phyloP scores from a whole-genome alignment of 345 rosid species.

The Isatis tinctoria region DNA sequence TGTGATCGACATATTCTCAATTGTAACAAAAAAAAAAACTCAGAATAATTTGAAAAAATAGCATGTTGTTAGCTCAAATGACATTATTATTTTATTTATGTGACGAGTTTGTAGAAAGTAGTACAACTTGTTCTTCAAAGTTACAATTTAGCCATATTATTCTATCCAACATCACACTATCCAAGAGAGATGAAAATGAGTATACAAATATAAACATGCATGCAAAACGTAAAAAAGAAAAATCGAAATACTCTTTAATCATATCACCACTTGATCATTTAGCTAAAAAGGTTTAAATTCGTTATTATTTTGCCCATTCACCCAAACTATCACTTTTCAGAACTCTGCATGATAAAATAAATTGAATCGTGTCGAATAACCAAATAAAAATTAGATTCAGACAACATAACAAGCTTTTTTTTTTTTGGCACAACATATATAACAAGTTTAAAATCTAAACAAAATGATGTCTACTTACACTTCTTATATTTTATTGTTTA shows the following conservation, averaged over 20 bases:
- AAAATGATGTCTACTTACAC: conserved; percentile 19
- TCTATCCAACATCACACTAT: not conserved
- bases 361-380: not conserved
- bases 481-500: not conserved
- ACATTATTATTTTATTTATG: not conserved
- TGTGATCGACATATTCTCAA: not conserved
- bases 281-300: not conserved
- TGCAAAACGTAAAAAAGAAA: not conserved
- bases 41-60: not conserved
- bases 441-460: not conserved
- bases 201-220: not conserved
- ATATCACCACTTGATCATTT: not conserved
- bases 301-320: not conserved
- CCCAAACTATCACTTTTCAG: not conserved
- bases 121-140: not conserved
- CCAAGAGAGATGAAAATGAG: not conserved
- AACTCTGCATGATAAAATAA: not conserved
- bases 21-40: not conserved
- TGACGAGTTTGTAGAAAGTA: not conserved
- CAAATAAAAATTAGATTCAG: not conserved
- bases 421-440: no score
- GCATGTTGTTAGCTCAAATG: not conserved
- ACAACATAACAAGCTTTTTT: no score
- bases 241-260: not conserved
- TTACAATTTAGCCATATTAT: not conserved